Base-by-base conservation (phyloP, 129 eudicot genomes). In the Ambrosia trifida region DNA sequence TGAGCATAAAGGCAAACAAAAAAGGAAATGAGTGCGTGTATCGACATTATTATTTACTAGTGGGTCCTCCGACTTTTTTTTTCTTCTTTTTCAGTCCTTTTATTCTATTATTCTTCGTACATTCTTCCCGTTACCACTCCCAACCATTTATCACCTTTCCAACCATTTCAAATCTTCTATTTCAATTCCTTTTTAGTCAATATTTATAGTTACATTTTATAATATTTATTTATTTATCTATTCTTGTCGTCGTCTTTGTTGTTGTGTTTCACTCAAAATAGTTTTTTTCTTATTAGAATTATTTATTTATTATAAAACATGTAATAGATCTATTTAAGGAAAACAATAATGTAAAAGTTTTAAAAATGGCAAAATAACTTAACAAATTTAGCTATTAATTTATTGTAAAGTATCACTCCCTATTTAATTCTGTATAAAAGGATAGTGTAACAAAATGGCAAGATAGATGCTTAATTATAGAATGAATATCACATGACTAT, bases 71-170 rank as follows among this genome's bases (percentile, higher is more conserved):
- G 8, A 17, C 77, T 63, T 78, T 45, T 18, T 4, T 41, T 78
- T 78, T 71, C 3, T 64, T 9, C 62, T 7, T 63, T 70, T 71
- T 31, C 72, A 70, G 61, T 13, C 82, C 82, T 70, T 52, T 5
- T 17, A 36, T 61, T 70, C 62, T 2, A 51, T 53, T 2, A 51
- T 53, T 16, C 35, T 52, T 69, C 47, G 13, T 75, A 75, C 68
- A 33, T 67, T 67, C 35, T 30, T 28, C 47, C n/a, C 18, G 44
- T 61, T 58, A 45, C 64, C 81, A 60, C 64, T 49, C 71, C 71
- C 81, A 61, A 70, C 76, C 59, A 77, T 7, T 70, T 51, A 49
- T 77, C 72, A 62, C 77, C 82, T 70, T 78, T 78, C 82, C 77
- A 78, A 78, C 72, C 68, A 58, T 19, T 65, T 70, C 72, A 63